phyloP scores from a whole-genome alignment of 2,329 filamentous ascomycete genomes.

The Zalaria obscura region DNA sequence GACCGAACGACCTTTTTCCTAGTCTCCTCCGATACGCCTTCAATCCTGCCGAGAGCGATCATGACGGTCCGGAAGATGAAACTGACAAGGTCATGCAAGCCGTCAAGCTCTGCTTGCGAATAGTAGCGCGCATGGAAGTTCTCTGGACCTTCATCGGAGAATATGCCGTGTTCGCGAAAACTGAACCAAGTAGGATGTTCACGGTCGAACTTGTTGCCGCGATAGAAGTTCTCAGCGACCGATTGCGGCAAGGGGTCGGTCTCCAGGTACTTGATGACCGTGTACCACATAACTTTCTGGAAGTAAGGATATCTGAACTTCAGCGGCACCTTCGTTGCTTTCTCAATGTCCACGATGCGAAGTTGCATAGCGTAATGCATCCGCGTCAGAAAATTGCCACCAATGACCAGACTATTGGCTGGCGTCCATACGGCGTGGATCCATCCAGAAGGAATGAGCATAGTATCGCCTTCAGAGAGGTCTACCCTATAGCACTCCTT shows the following conservation, averaged over 20 bases:
- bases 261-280: slow-evolving; percentile 48
- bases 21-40: slow-evolving; percentile 43
- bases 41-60: slow-evolving; percentile 45
- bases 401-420: slow-evolving; percentile 54
- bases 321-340: slow-evolving; percentile 48
- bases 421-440: slow-evolving; percentile 61
- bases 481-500: slow-evolving; percentile 55
- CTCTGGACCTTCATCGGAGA: slow-evolving; percentile 35
- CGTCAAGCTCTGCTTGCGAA: slow-evolving; percentile 46
- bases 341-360: slow-evolving; percentile 51
- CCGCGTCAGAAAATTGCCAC: slow-evolving; percentile 54
- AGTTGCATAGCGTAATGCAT: slow-evolving; percentile 55
- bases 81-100: slow-evolving; percentile 42
- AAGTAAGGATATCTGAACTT: slow-evolving; percentile 57
- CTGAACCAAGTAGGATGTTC: slow-evolving; percentile 44
- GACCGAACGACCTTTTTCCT: slow-evolving; percentile 47
- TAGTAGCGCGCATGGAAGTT: slow-evolving; percentile 48
- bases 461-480: slow-evolving; percentile 51
- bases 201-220: slow-evolving; percentile 42
- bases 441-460: slow-evolving; percentile 58
- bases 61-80: slow-evolving; percentile 50
- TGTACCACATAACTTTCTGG: slow-evolving; percentile 56
- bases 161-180: slow-evolving; percentile 37
- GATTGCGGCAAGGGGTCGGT: slow-evolving; percentile 47
- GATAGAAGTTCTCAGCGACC: slow-evolving; percentile 40